Evolutionary conservation across 345 rosid genomes (phyloP).

Genomic region (Lepidium africanum): DNA sequence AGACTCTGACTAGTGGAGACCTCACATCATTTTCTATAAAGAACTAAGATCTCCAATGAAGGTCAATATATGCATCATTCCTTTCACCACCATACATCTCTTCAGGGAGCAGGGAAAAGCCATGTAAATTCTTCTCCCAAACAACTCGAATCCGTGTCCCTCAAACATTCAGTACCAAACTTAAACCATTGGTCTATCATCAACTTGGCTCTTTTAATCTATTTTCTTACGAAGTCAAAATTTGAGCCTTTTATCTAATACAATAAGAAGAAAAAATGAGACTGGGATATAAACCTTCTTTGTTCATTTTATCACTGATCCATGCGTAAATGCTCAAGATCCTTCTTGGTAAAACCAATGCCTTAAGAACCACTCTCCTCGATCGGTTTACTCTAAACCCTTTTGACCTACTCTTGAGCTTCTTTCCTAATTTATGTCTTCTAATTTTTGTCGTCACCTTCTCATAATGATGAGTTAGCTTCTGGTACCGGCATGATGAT

Average conservation of each 20-base stretch:
- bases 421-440: constrained; percentile 30
- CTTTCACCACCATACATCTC: too few species aligned
- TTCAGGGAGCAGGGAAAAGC: too few species aligned
- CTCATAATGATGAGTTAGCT: constrained; percentile 29
- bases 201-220: too few species aligned
- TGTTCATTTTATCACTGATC: constrained; percentile 34
- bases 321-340: constrained; percentile 36
- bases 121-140: too few species aligned
- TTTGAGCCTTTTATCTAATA: constrained; percentile 1
- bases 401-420: constrained; percentile 26
- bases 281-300: constrained; percentile 40
- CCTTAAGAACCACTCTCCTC: constrained; percentile 41
- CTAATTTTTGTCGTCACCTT: constrained; percentile 25
- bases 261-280: constrained; percentile 41
- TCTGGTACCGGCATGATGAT: constrained; percentile 27
- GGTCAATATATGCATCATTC: too few species aligned
- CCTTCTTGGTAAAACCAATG: constrained; percentile 27
- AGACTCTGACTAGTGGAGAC: too few species aligned
- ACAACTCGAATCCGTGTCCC: too few species aligned
- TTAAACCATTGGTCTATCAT: too few species aligned
- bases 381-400: constrained; percentile 46
- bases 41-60: too few species aligned
- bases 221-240: constrained; percentile 2
- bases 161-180: too few species aligned
- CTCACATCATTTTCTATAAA: too few species aligned